These are phyloP conservation scores for Oropetium thomaeum DNA, from an alignment of 176 grass and related monocot species.

Conservation along the genomic window DNA sequence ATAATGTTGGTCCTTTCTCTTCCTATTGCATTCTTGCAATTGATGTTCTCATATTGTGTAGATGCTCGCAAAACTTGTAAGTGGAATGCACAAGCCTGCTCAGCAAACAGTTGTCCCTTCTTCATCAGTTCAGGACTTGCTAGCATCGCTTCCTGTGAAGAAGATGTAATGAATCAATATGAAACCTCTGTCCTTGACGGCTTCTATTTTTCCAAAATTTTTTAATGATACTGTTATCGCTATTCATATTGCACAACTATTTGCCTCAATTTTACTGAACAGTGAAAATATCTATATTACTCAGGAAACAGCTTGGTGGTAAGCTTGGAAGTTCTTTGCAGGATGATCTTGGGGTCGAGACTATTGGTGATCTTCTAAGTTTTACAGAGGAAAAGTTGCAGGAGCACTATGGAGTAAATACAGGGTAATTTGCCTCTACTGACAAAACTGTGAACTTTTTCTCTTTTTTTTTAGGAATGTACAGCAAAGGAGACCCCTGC, in stretches of 20 bases:
- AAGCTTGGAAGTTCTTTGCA: constrained; percentile 92
- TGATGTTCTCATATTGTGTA: constrained; percentile 39
- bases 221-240: not conserved
- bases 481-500: too few relatives aligned
- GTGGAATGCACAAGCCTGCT: constrained; percentile 95
- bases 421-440: constrained; percentile 73
- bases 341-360: constrained; percentile 72
- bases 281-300: constrained; percentile 18
- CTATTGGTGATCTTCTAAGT: constrained; percentile 74
- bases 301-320: constrained; percentile 97
- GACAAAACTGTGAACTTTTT: too few relatives aligned
- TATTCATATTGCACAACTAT: not conserved
- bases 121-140: constrained; percentile 70
- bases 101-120: constrained; percentile 90
- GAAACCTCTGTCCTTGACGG: not conserved
- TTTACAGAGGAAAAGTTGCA: constrained; percentile 80
- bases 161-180: constrained; percentile 73
- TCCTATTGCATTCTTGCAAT: constrained; percentile 10
- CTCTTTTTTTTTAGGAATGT: too few relatives aligned
- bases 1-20: constrained; percentile 15
- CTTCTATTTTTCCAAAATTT: constrained; percentile 3
- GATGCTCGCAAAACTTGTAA: constrained; percentile 98
- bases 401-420: constrained; percentile 80
- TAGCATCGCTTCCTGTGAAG: constrained; percentile 79
- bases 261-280: constrained; percentile 6